These are phyloP conservation scores for Rubia peregrina DNA, from an alignment of 305 asterid species.

Conservation along the genomic window DNA sequence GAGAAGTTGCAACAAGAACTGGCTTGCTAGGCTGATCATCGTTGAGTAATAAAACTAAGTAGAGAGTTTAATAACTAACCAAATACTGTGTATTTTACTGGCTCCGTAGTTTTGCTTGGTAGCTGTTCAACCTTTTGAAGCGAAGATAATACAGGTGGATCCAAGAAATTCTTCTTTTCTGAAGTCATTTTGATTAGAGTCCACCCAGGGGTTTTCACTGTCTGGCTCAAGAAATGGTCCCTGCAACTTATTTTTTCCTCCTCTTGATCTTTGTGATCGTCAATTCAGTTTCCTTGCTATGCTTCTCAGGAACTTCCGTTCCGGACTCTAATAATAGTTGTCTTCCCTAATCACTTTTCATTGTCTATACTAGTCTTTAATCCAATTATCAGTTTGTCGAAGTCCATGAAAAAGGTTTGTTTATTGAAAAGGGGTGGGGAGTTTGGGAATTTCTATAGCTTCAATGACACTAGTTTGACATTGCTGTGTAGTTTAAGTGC, in stretches of 20 bases:
- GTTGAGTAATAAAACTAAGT: not conserved
- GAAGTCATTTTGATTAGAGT: not conserved
- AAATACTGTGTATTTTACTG: not conserved
- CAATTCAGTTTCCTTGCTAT: not conserved
- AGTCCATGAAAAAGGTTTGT: not conserved
- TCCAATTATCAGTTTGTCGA: not conserved
- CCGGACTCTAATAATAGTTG: not conserved
- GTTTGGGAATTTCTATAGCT: not conserved
- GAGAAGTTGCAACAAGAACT: not conserved
- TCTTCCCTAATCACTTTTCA: not conserved
- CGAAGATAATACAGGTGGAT: not conserved
- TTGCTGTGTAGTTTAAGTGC: not conserved
- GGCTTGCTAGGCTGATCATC: not conserved
- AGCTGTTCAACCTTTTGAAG: not conserved
- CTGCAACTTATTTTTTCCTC: not conserved
- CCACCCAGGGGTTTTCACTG: not conserved
- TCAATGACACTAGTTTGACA: not conserved
- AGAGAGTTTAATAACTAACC: not conserved
- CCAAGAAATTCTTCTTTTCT: not conserved
- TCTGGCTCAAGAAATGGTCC: not conserved
- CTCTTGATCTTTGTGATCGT: not conserved
- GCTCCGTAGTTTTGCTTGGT: not conserved
- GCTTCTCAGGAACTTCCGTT: not conserved
- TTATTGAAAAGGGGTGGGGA: too few relatives aligned
- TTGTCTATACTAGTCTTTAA: not conserved